Conservation (phyloP, 306 rosid species). For the Nissolia schottii region DNA sequence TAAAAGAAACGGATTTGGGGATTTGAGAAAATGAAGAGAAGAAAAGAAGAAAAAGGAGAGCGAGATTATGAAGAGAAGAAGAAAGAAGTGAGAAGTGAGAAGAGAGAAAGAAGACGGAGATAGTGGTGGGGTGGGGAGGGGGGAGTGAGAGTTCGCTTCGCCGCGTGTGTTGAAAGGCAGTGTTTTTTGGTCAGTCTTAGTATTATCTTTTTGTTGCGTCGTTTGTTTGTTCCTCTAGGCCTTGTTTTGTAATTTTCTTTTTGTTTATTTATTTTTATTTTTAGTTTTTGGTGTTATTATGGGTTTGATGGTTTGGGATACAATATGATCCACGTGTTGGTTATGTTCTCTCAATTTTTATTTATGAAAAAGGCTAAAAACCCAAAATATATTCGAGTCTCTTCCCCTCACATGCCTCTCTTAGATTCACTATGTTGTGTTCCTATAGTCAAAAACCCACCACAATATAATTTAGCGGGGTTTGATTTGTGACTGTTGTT, state of each 20-base stretch:
- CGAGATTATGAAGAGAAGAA: neutral
- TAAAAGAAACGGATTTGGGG: neutral
- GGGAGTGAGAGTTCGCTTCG: conserved; percentile 16
- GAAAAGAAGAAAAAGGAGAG: neutral
- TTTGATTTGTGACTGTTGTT: too few relatives aligned
- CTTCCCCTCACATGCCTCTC: neutral
- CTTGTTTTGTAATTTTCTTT: neutral
- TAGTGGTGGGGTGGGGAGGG: neutral
- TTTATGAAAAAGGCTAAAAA: too few relatives aligned
- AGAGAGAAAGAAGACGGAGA: neutral
- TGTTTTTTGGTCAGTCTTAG: neutral
- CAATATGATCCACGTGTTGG: neutral
- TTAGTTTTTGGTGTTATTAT: neutral
- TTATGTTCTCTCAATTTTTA: neutral
- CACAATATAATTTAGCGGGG: neutral
- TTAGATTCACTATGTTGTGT: too few relatives aligned
- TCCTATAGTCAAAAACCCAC: neutral
- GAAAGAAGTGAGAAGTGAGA: neutral
- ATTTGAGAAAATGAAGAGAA: neutral
- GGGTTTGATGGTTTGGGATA: neutral
- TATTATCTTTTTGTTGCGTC: neutral
- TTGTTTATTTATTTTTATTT: too few relatives aligned
- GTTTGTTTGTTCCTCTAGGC: neutral
- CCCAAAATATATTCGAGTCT: neutral
- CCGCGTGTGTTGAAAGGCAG: conserved; percentile 19